These are phyloP conservation scores for Cyclanthera cordifolia DNA, from an alignment of 306 rosid genomes.

Conservation along the genomic window DNA sequence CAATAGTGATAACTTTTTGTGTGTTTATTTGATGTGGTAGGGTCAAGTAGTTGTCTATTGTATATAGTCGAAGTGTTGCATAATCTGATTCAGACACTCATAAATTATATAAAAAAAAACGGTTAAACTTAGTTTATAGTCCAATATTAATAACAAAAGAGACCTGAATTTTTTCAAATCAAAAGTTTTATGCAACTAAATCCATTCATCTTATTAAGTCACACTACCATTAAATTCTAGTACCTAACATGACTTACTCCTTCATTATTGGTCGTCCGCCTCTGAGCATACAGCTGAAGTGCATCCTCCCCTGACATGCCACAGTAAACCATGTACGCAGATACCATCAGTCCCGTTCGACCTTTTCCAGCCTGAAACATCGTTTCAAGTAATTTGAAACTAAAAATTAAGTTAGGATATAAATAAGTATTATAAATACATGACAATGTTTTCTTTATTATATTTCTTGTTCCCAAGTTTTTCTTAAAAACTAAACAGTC, in stretches of 20 bases:
- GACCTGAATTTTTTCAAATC: not conserved
- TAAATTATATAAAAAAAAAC: too few species aligned
- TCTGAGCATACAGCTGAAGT: conserved; percentile 76
- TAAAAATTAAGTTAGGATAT: not conserved
- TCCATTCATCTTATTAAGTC: not conserved
- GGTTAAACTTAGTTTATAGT: not conserved
- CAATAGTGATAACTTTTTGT: too few species aligned
- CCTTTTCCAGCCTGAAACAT: conserved; percentile 91
- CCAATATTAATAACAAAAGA: conserved; percentile 3
- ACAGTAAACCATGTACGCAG: conserved; percentile 58
- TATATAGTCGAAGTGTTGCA: too few species aligned
- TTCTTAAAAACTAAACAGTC: not conserved
- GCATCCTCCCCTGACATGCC: conserved; percentile 86
- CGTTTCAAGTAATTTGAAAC: conserved; percentile 3
- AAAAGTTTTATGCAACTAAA: not conserved
- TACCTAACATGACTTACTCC: conserved; percentile 81
- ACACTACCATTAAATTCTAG: conserved; percentile 13
- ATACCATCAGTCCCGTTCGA: conserved; percentile 89
- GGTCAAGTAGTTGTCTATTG: too few species aligned
- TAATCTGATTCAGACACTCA: too few species aligned
- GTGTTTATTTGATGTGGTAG: too few species aligned
- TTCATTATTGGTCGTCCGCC: conserved; percentile 84
- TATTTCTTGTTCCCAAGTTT: not conserved
- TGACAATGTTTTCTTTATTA: not conserved
- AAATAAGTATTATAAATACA: not conserved